Evolutionary conservation across 805 yeast genomes (phyloP), one percentile per base, ranked within the genome.

Genomic region (Debaryomyces castellii): DNA sequence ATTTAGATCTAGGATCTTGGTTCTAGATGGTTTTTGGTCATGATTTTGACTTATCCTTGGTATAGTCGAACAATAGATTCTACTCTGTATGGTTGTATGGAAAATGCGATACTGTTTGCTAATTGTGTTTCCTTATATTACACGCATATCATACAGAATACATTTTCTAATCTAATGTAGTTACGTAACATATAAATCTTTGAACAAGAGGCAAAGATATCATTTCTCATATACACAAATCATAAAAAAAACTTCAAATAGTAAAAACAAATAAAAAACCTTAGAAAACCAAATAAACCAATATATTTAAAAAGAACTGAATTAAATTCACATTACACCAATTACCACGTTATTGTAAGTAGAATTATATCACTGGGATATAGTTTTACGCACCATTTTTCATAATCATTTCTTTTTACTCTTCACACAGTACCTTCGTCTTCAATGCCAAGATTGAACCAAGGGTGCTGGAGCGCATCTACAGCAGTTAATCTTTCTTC

Each of bases 361-460:
- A 3, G 4, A 7, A 25, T 9, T 25, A 9, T 12, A 5, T 7
- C 8, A 4, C 11, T 25, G 28, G 12, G 12, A 32, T 20, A 5
- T 5, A 16, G 2, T 9, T 11, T 20, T 24, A 35, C 24, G 24
- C 14, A 35, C 4, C 20, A 14, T 30, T 30, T 30, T 9, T 30
- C 17, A 8, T 17, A 8, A 22, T 22, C 14, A 16, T 14, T 16
- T 14, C 16, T 30, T 37, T 36, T 45, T 22, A 44, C 39, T 14
- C 16, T 30, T 37, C 30, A 48, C 24, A 44, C 39, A 6, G 76
- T 72, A 9, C 76, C 77, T 51, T 72, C 76, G 52, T 72, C 77
- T 44, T 71, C 77, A 32, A 71, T 71, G 16, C 77, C 77, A 52
- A 71, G 60, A 47, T 71, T 69, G 50, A 73, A 73, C 77, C 77